These are phyloP conservation scores for Hypoxylon sp. DNA, from an alignment of 2,329 filamentous ascomycete species.

Conservation along the genomic window DNA sequence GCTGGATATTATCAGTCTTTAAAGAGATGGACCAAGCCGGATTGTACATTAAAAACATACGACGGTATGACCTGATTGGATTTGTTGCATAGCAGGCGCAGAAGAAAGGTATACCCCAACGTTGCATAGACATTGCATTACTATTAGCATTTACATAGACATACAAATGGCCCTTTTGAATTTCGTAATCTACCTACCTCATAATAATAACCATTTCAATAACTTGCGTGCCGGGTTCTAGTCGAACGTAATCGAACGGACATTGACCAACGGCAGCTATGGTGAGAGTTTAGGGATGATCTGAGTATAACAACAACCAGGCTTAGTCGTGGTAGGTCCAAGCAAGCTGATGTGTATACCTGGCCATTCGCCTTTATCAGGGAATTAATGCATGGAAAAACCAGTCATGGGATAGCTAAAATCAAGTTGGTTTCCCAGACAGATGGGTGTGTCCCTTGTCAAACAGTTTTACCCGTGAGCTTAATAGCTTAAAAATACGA, in stretches of 20 bases:
- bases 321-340: too few species aligned
- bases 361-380: too few species aligned
- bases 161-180: constrained; percentile 1
- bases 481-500: constrained; percentile 18
- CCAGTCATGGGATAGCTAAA: constrained; percentile 2
- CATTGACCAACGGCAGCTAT: neutral
- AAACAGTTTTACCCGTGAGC: constrained; percentile 7
- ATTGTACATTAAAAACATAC: constrained; percentile 35
- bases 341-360: too few species aligned
- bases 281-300: too few species aligned
- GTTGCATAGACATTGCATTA: constrained; percentile 17
- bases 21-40: constrained; percentile 29
- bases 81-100: constrained; percentile 33
- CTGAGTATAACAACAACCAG: too few species aligned
- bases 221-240: too few species aligned
- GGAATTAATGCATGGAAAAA: too few species aligned
- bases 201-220: too few species aligned
- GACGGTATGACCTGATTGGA: constrained; percentile 29
- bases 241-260: neutral
- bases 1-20: constrained; percentile 84
- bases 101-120: constrained; percentile 32
- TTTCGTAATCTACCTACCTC: constrained; percentile 15
- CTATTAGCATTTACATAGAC: constrained; percentile 25
- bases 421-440: constrained; percentile 7
- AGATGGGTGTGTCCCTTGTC: neutral